Evolutionary conservation across 2,329 filamentous ascomycete genomes (phyloP), one percentile per base, ranked within the genome.

Genomic region (Beauveria australis): DNA sequence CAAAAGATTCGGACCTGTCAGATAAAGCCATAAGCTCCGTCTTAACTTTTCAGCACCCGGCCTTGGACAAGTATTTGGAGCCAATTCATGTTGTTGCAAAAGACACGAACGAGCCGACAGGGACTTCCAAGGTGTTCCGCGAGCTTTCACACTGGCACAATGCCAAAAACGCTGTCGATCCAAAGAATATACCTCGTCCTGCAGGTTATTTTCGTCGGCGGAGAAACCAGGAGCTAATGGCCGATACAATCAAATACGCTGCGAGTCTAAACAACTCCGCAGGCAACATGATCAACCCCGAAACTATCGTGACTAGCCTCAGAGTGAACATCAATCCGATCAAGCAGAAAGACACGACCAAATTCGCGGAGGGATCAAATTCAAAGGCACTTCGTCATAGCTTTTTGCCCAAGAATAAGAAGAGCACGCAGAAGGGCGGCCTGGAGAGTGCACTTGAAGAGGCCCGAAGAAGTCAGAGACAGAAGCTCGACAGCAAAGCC

Each of bases 241-340:
- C 81, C 1, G 85, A 89, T 62, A 88, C 88, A 72, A 79, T 80
- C 30, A 76, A 79, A 1, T 92, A 91, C 68, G 86, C 89, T 1
- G 86, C 85, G 14, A 89, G 86, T 70, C 75, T 91, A 52, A 89
- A 86, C 0, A 87, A 85, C 61, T 77, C 83, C 0, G 76, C 79
- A 2, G 87, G 86, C 3, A 88, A 85, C 64, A 75, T 75, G 2
- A 77, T 90, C 5, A 78, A 87, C 26, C 86, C 86, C 0, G 86
- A 90, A 68, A 82, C 77, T 4, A 81, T 91, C 53, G 80, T 87
- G 18, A 30, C 51, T 18, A 19, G 8, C 12, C 10, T 14, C 12
- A 33, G 14, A 16, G 49, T 3, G n/a, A 5, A 18, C 19, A 19
- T 24, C 19, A n/a, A 6, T 53, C 16, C 33, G 5, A 28, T 1